Evolutionary conservation across 768 basidiomycete genomes (phyloP).

Genomic region (Leccinum rimulosum): DNA sequence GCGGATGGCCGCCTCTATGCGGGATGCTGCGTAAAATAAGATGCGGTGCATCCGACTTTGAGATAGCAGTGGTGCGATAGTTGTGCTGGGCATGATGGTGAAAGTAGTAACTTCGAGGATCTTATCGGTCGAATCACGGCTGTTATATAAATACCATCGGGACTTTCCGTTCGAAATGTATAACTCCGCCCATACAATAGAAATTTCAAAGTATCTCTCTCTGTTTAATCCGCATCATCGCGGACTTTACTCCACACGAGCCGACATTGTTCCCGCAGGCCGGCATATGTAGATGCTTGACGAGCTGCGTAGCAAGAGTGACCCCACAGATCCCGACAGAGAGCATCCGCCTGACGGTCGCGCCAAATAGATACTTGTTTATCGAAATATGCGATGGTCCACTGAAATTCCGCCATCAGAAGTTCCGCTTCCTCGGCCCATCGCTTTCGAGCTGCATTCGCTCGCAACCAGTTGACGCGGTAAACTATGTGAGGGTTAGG

Average conservation of each 20-base stretch:
- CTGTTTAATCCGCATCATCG: too few species aligned
- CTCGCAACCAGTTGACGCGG: background rate
- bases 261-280: too few species aligned
- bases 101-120: too few species aligned
- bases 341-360: background rate
- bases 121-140: too few species aligned
- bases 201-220: too few species aligned
- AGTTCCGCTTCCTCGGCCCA: background rate
- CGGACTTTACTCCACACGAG: too few species aligned
- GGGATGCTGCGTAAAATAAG: background rate
- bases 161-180: too few species aligned
- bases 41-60: background rate
- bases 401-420: background rate
- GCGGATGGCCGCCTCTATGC: background rate
- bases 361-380: background rate
- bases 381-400: background rate
- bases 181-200: too few species aligned
- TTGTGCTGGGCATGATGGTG: too few species aligned
- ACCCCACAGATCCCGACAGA: background rate
- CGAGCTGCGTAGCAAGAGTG: background rate
- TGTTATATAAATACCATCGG: too few species aligned
- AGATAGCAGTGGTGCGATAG: background rate
- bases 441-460: background rate
- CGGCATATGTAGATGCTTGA: background rate
- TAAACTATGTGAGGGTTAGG: background rate